phyloP scores from a whole-genome alignment of 2,329 filamentous ascomycete genomes.

The Ramularia endophylla region DNA sequence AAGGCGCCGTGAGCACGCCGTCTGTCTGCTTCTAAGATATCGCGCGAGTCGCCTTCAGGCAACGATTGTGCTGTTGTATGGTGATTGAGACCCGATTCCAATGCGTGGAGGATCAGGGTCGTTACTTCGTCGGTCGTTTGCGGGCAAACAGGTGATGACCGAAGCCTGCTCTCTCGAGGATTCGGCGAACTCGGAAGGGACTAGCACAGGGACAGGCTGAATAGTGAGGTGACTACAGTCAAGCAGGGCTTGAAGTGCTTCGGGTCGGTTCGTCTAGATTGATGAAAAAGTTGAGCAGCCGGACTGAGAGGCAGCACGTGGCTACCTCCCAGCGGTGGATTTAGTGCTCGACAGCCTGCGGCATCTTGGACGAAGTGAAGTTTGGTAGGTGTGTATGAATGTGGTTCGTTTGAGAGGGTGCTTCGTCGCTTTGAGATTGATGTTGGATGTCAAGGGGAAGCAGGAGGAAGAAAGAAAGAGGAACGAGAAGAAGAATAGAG shows the following conservation, averaged over 20 bases:
- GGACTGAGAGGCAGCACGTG: constrained; percentile 26
- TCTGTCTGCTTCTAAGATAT: constrained; percentile 5
- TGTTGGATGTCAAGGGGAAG: constrained; percentile 1
- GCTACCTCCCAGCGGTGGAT: constrained; percentile 28
- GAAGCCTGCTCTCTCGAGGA: constrained; percentile 10
- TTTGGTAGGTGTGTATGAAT: constrained; percentile 14
- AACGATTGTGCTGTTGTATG: constrained; percentile 18
- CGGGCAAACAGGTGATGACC: constrained; percentile 14
- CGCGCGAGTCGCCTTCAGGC: constrained; percentile 24
- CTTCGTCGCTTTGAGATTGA: constrained; percentile 18
- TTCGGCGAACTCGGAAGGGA: constrained; percentile 1
- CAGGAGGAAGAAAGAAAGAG: constrained; percentile 5
- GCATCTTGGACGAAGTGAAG: constrained; percentile 32
- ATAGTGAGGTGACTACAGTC: constrained; percentile 10
- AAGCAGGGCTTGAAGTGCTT: constrained; percentile 20
- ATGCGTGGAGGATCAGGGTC: constrained; percentile 14
- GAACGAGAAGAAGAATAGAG: constrained; percentile 2
- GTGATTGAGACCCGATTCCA: constrained; percentile 16
- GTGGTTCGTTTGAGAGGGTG: constrained; percentile 11
- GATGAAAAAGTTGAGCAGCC: constrained; percentile 25
- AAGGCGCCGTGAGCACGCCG: no score
- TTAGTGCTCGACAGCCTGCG: constrained; percentile 32
- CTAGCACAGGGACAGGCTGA: constrained; percentile 8
- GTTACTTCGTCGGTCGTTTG: constrained; percentile 23
- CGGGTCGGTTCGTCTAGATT: constrained; percentile 15